Base-by-base conservation (phyloP, 1,139 yeast species). In the Hansenula anomala region DNA sequence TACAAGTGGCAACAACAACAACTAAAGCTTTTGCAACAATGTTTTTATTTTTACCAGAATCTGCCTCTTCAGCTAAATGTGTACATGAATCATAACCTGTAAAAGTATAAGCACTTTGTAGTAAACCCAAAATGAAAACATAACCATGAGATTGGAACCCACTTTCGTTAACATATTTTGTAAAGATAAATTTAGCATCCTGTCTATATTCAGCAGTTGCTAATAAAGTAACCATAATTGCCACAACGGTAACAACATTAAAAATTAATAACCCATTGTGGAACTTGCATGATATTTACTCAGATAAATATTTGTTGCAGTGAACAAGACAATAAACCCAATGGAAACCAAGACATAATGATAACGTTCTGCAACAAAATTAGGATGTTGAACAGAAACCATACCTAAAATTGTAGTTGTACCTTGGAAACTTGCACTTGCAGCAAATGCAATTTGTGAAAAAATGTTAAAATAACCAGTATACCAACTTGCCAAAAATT, bases 31-130 rank as follows among this genome's bases (percentile, higher is more conserved):
- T 60, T 17, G 89, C 88, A 24, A 80, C 78, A 23, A 51, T 41
- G 32, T 47, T 82, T 72, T 40, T 61, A 19, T 38, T 38, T 7
- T 45, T 64, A n/a, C 87, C 84, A 49, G 76, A 71, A 27, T 66
- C 60, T 20, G 83, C 81, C 54, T 82, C 89, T 58, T 81, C 90
- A 16, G 79, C 70, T 71, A 80, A 73, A 57, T 81, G 89, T 31
- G 81, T 77, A 43, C 81, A 78, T 6, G 82, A 73, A 56, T 81
- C 89, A 54, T 78, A 80, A 27, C 54, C 54, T 6, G 56, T 49
- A 38, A 52, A 48, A 13, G 55, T 49, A 35, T 46, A 49, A 9
- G 54, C 54, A 25, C 49, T 43, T 33, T 52, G 58, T 15, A 54
- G 37, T 18, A 54, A 38, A 33, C 58, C 58, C 28, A 54, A 35